These are phyloP conservation scores for Dendryphion nanum DNA, from an alignment of 2,329 filamentous ascomycete genomes.

Conservation along the genomic window DNA sequence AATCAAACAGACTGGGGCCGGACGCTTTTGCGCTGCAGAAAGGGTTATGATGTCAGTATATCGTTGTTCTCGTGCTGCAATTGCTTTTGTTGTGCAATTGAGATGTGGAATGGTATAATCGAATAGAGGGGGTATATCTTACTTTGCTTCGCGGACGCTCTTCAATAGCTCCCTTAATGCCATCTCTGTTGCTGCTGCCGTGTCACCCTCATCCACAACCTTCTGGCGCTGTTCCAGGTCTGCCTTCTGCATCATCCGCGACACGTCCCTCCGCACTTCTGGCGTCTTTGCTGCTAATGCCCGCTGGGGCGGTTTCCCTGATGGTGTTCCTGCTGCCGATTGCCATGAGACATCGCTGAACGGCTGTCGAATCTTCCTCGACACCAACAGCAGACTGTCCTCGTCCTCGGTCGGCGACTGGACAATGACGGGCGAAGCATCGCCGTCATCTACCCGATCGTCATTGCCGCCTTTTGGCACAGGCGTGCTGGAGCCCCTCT, in stretches of 20 bases:
- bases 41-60: conserved; percentile 5
- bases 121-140: conserved; percentile 25
- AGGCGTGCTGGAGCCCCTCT: conserved; percentile 62
- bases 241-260: conserved; percentile 47
- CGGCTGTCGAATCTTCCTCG: conserved; percentile 43
- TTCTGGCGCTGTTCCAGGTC: conserved; percentile 65
- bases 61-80: not conserved
- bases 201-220: conserved; percentile 70
- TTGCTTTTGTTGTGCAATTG: not conserved
- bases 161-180: conserved; percentile 80
- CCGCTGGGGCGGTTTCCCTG: conserved; percentile 58
- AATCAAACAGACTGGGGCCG: conserved; percentile 61
- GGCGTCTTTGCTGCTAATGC: conserved; percentile 47
- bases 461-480: conserved; percentile 42
- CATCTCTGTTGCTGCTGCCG: conserved; percentile 78
- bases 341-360: conserved; percentile 70
- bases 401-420: conserved; percentile 21
- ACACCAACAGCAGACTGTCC: conserved; percentile 26
- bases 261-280: conserved; percentile 35
- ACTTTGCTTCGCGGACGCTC: conserved; percentile 82
- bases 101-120: not conserved
- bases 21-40: conserved; percentile 44
- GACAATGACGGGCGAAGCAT: conserved; percentile 21
- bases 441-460: conserved; percentile 29
- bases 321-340: conserved; percentile 74